Percentiles rank a stretch among this genome's conserved stretches.
Evolutionary conservation across 2,329 filamentous ascomycete genomes (phyloP).

Genomic region (Stachybotrys chlorohalonatus): DNA sequence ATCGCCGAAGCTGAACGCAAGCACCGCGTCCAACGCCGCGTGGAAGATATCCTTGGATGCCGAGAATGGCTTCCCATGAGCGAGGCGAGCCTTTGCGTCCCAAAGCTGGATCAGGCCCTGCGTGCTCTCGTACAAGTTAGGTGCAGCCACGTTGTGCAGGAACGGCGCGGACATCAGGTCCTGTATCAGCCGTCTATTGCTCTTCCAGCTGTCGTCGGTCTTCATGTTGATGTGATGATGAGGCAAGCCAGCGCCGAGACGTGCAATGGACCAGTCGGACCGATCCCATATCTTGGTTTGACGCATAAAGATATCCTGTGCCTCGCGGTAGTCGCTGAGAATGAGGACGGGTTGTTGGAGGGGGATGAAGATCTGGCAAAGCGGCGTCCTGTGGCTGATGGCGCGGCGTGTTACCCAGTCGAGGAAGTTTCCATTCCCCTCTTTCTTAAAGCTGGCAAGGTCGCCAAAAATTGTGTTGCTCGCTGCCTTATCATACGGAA

Average conservation of each 20-base stretch:
- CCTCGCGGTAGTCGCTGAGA: constrained; percentile 28
- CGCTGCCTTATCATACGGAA: constrained; percentile 32
- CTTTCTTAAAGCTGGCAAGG: constrained; percentile 14
- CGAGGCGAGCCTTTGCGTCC: constrained; percentile 20
- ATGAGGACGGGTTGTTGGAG: constrained; percentile 32
- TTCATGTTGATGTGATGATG: constrained; percentile 22
- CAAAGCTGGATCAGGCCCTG: constrained; percentile 23
- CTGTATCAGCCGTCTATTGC: constrained; percentile 23
- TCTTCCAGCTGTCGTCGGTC: constrained; percentile 20
- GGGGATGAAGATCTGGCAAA: constrained; percentile 40
- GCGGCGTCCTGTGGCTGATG: constrained; percentile 25
- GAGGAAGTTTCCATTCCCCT: constrained; percentile 1
- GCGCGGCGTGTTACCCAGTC: constrained; percentile 18
- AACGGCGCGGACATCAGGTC: constrained; percentile 29
- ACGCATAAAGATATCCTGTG: constrained; percentile 33
- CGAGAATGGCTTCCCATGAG: constrained; percentile 13
- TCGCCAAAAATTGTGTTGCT: constrained; percentile 30
- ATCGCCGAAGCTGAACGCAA: constrained; percentile 21
- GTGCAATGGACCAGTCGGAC: constrained; percentile 20
- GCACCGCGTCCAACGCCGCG: constrained; percentile 21
- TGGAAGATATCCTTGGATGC: constrained; percentile 22
- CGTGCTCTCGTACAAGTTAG: constrained; percentile 22
- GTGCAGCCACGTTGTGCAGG: constrained; percentile 20
- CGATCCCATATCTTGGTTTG: constrained; percentile 35
- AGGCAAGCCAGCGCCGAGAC: constrained; percentile 20